Evolutionary conservation across 306 rosid genomes (phyloP), one percentile per base, ranked within the genome.

Genomic region (Delonix regia): DNA sequence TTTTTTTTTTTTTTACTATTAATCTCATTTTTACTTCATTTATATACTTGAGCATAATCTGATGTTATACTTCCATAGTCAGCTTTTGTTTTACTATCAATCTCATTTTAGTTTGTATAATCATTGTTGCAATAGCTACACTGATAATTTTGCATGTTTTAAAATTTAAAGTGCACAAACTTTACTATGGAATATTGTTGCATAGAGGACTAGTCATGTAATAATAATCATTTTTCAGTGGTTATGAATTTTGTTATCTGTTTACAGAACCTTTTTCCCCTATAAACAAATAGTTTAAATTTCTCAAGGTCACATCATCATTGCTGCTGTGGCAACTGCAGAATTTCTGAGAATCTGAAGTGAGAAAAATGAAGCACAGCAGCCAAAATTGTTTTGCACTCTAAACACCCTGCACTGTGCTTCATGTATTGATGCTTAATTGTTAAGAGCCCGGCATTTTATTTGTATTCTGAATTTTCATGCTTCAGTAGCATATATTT

Each of bases 351-450:
- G 25, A 56, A 56, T 24, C 63, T 24, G 15, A 56, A 3, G 57
- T 10, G 59, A 73, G 38, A 69, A 63, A 75, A 75, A 34, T n/a
- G n/a, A 69, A 60, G 16, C 61, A 59, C 71, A 15, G 42, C 41
- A 38, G 19, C 51, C 9, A 3, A 3, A 25, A 53, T 73, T 38
- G 47, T 25, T 69, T 75, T 69, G 39, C 57, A 16, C 64, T 59
- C 61, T 27, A n/a, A 63, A n/a, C 59, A 52, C 9, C 16, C 9
- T 5, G 60, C 30, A 16, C 60, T 22, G 39, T 62, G 57, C 59
- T 69, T 78, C 24, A 14, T 25, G 34, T 47, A 67, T 60, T 71
- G 22, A 49, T 76, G 38, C 65, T 77, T 39, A 12, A 41, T 36
- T 61, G 22, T 71, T 64, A 27, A 27, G 66, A 38, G 74, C 14